phyloP scores from a whole-genome alignment of 1,284 basidiomycete genomes.

The Puccinia coronata region DNA sequence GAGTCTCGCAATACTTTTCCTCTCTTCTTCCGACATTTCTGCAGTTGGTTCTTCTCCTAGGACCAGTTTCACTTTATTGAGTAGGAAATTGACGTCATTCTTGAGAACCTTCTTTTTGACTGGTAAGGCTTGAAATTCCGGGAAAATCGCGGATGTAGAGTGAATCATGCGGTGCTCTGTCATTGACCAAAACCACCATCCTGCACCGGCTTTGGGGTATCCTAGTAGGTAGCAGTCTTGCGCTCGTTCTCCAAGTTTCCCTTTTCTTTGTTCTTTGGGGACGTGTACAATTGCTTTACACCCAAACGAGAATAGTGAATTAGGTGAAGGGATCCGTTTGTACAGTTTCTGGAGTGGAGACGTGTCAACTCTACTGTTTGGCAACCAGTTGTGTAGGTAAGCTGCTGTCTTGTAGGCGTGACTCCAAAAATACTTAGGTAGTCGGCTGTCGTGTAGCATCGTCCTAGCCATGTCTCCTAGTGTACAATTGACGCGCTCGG shows the following conservation, averaged over 20 bases:
- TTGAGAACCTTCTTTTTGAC: neutral
- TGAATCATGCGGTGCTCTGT: too few species aligned
- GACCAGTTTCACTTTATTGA: neutral
- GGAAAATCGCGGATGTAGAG: too few species aligned
- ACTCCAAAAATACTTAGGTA: neutral
- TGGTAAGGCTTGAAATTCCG: neutral
- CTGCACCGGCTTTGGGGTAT: neutral
- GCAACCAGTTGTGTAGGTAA: neutral
- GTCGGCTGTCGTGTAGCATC: neutral
- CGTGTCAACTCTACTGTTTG: neutral
- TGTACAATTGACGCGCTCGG: neutral
- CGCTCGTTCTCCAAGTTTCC: too few species aligned
- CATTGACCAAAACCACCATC: too few species aligned
- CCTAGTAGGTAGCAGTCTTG: neutral
- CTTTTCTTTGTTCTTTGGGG: neutral
- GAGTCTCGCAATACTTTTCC: neutral
- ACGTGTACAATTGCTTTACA: neutral
- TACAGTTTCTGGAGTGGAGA: neutral
- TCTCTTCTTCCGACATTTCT: neutral
- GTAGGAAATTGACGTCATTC: neutral
- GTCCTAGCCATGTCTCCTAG: conserved; percentile 12
- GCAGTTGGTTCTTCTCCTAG: too few species aligned
- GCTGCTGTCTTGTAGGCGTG: too few species aligned
- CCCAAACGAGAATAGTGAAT: neutral
- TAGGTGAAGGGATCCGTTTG: too few species aligned